Conservation (phyloP, 1,284 basidiomycete genomes). For the Sutorius eximius region DNA sequence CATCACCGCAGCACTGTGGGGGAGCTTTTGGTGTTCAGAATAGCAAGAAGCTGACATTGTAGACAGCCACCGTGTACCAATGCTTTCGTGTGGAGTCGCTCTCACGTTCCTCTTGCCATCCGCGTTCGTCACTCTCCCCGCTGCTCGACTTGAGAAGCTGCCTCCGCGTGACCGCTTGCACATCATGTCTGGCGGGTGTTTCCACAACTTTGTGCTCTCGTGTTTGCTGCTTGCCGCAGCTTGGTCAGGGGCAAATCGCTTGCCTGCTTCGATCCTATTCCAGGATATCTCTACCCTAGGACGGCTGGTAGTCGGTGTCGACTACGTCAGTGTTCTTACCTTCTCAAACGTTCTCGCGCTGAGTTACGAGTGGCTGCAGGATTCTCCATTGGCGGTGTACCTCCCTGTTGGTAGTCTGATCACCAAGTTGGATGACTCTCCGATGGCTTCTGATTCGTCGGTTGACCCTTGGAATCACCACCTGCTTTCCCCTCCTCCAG, state of each 20-base stretch:
- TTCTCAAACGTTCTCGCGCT: slow-evolving; percentile 1
- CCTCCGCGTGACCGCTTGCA: slow-evolving; percentile 47
- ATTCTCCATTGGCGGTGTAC: slow-evolving; percentile 54
- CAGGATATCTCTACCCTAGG: slow-evolving; percentile 49
- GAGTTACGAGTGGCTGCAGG: slow-evolving; percentile 38
- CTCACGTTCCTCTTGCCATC: slow-evolving; percentile 61
- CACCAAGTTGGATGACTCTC: slow-evolving; percentile 56
- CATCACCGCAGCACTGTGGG: slow-evolving; percentile 64
- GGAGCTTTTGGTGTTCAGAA: slow-evolving; percentile 1
- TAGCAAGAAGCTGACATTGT: slow-evolving; percentile 1
- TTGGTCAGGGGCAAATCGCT: slow-evolving; percentile 29
- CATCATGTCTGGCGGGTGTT: slow-evolving; percentile 65
- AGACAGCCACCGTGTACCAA: slow-evolving; percentile 43
- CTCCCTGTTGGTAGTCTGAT: slow-evolving; percentile 55
- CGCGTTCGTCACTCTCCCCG: slow-evolving; percentile 65
- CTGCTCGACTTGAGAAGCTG: slow-evolving; percentile 41
- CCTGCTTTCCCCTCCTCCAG: slow-evolving; percentile 33
- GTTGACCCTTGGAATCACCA: slow-evolving; percentile 50
- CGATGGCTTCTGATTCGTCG: slow-evolving; percentile 33
- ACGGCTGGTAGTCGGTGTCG: slow-evolving; percentile 50
- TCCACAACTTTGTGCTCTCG: slow-evolving; percentile 63
- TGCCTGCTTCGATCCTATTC: slow-evolving; percentile 45
- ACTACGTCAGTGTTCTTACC: slow-evolving; percentile 39
- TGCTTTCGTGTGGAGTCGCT: slow-evolving; percentile 57
- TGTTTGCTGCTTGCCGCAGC: slow-evolving; percentile 37